Evolutionary conservation across 2,329 filamentous ascomycete genomes (phyloP), one percentile per base, ranked within the genome.

Genomic region (Pseudocercospora fijiensis): DNA sequence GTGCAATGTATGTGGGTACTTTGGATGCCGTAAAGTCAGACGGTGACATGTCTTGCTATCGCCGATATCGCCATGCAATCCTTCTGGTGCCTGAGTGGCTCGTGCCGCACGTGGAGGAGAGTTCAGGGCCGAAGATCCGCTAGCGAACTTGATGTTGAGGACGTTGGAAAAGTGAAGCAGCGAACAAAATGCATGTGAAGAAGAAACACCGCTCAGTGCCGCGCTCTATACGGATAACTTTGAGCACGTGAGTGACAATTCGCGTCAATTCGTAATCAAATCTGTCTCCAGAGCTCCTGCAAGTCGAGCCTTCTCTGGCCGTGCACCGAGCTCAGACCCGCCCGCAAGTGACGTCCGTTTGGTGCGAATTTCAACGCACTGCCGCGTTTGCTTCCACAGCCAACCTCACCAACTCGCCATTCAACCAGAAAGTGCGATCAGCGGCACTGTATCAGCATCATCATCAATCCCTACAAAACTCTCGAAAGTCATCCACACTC

Each of bases 381-480:
- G 49, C 49, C 49, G 53, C 53, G 28, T 56, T 56, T 41, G 53
- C 53, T 56, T 24, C 53, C 53, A 56, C 27, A 37, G 41, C 53
- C 30, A 37, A 56, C 53, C 30, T 56, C 53, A 56, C 51, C 51
- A 53, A 56, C 26, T 22, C 41, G 52, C 52, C 26, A 30, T 33
- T 18, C 52, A 28, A 56, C 8, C 53, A 56, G 18, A 41, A 18
- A n/a, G 28, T 41, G 30, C 9, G 64, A 58, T 18, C 41, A 45
- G 57, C 55, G 52, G 7, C 27, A n/a, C 10, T 16, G 30, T 33
- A 56, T 56, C 30, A 11, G 16, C 20, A 24, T 56, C 30, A 11
- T 7, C 20, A 24, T 24, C 28, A 20, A 56, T 24, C 18, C 18
- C 4, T 10, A 18, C 20, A n/a, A 20, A 16, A 2, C 22, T 11